These are phyloP conservation scores for Ceratobasidium sp. DNA, from an alignment of 1,284 basidiomycete genomes.

Conservation along the genomic window DNA sequence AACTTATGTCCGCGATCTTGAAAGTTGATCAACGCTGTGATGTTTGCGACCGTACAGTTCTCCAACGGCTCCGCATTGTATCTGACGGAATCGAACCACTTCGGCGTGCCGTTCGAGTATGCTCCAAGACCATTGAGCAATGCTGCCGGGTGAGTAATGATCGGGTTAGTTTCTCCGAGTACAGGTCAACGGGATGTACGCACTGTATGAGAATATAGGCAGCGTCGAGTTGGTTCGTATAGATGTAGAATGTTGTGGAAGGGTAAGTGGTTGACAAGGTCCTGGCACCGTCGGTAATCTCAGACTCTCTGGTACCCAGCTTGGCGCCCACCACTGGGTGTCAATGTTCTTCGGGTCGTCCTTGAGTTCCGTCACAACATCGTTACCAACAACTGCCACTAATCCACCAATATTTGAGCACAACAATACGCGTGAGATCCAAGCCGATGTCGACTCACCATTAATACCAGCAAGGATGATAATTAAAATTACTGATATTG, in stretches of 20 bases:
- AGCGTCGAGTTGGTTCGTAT: constrained; percentile 39
- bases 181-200: too few species aligned
- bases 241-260: constrained; percentile 31
- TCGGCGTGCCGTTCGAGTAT: constrained; percentile 21
- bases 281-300: constrained; percentile 31
- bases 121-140: constrained; percentile 28
- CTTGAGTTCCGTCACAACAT: constrained; percentile 43
- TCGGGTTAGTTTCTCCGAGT: background rate
- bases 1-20: constrained; percentile 32
- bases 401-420: background rate
- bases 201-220: constrained; percentile 40
- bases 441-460: background rate
- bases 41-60: constrained; percentile 39
- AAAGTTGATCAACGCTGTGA: constrained; percentile 38
- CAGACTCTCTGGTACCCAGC: constrained; percentile 32
- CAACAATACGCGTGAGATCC: background rate
- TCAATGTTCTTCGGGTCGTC: constrained; percentile 35
- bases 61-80: constrained; percentile 26
- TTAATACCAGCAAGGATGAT: constrained; percentile 10
- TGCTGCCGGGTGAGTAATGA: background rate
- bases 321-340: constrained; percentile 40
- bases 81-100: constrained; percentile 31
- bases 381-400: constrained; percentile 41
- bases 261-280: constrained; percentile 34
- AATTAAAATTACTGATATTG: constrained; percentile 27